These are phyloP conservation scores for Boletus speciosus DNA, from an alignment of 768 basidiomycete species.

Conservation along the genomic window DNA sequence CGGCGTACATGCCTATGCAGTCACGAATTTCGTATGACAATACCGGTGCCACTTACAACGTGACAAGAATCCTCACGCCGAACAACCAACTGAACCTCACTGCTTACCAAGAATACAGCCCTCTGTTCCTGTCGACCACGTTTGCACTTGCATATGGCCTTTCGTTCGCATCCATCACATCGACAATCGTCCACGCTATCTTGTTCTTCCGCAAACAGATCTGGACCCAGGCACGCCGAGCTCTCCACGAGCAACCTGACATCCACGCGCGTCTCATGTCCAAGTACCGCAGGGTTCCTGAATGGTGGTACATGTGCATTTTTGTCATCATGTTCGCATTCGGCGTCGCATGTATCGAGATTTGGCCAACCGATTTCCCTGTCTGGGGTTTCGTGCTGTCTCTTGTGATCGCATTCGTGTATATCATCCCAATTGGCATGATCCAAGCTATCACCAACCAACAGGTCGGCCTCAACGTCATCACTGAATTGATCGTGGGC, in stretches of 20 bases:
- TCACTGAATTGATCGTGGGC: conserved; percentile 73
- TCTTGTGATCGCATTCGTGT: conserved; percentile 48
- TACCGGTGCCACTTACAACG: conserved; percentile 39
- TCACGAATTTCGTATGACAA: conserved; percentile 44
- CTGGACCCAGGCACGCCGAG: conserved; percentile 46
- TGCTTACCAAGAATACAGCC: conserved; percentile 37
- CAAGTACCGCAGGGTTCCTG: conserved; percentile 54
- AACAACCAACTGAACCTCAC: conserved; percentile 31
- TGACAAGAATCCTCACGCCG: conserved; percentile 36
- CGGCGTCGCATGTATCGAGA: conserved; percentile 54
- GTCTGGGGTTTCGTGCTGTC: conserved; percentile 45
- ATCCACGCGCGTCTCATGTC: conserved; percentile 61
- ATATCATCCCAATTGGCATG: conserved; percentile 73
- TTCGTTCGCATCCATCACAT: conserved; percentile 43
- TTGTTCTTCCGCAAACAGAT: conserved; percentile 59
- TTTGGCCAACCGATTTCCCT: conserved; percentile 55
- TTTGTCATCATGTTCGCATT: conserved; percentile 55
- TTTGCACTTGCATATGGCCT: conserved; percentile 52
- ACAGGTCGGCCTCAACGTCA: conserved; percentile 64
- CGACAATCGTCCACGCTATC: conserved; percentile 40
- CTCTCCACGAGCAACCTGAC: conserved; percentile 55
- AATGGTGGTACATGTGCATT: conserved; percentile 52
- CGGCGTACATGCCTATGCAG: conserved; percentile 37
- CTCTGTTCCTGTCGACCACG: conserved; percentile 44
- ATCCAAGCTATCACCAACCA: conserved; percentile 82